These are phyloP conservation scores for Cercophora scortea DNA, from an alignment of 495 filamentous ascomycete species.

Conservation along the genomic window DNA sequence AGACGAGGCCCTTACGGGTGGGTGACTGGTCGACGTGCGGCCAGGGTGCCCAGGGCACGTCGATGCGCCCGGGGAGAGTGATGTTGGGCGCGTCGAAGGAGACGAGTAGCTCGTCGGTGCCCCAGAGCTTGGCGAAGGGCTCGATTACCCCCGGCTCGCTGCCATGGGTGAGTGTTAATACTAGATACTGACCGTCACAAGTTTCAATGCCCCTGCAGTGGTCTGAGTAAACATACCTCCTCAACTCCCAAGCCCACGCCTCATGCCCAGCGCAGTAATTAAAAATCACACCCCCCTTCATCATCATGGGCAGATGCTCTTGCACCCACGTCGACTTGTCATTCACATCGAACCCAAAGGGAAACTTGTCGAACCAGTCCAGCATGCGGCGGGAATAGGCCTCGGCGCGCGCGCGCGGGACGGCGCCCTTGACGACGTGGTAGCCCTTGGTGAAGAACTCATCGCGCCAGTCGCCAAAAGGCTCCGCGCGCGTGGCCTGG, in stretches of 20 bases:
- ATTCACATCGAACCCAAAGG: conserved; percentile 31
- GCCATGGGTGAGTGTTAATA: too few species aligned
- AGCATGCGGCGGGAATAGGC: conserved; percentile 8
- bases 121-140: conserved; percentile 34
- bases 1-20: conserved; percentile 32
- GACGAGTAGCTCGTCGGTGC: conserved; percentile 34
- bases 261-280: conserved; percentile 29
- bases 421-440: conserved; percentile 38
- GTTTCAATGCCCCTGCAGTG: too few species aligned
- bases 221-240: conserved; percentile 14
- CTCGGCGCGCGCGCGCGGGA: conserved; percentile 30
- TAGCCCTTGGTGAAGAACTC: conserved; percentile 32
- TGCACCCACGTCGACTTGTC: conserved; percentile 29
- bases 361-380: conserved; percentile 13
- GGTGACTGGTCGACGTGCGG: conserved; percentile 40
- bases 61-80: conserved; percentile 29
- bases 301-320: conserved; percentile 31
- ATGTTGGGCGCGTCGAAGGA: conserved; percentile 41
- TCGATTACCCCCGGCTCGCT: conserved; percentile 27
- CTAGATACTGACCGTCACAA: too few species aligned
- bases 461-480: conserved; percentile 8
- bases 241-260: conserved; percentile 35
- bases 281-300: conserved; percentile 20
- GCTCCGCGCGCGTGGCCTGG: neutral
- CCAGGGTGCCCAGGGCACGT: conserved; percentile 35